A percentile compares a stretch with the other conserved stretches of the same genome.
These are phyloP conservation scores for Suillus weaverae DNA, from an alignment of 768 basidiomycete species.

Conservation along the genomic window DNA sequence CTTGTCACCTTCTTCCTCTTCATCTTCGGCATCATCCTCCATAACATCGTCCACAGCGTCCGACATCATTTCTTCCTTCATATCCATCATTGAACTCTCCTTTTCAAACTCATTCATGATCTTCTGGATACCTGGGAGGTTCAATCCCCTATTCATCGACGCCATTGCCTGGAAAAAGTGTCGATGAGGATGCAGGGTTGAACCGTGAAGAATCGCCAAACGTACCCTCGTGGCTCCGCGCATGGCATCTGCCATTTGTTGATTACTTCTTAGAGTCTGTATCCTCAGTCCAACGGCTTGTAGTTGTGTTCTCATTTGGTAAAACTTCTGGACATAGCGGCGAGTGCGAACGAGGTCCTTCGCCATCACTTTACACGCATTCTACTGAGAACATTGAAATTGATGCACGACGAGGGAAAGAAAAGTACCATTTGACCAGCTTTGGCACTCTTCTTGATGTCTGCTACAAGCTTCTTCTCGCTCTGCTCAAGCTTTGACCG, in stretches of 20 bases:
- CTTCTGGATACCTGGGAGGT: conserved; percentile 89
- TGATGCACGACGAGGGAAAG: conserved; percentile 8
- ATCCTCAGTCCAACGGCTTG: conserved; percentile 95
- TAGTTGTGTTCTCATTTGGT: conserved; percentile 97
- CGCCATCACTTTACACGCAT: conserved; percentile 99
- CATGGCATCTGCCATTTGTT: conserved; percentile 99
- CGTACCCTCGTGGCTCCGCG: conserved; percentile 92
- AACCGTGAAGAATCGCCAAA: conserved; percentile 16
- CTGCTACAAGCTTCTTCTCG: conserved; percentile 94
- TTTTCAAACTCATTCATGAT: conserved; percentile 99
- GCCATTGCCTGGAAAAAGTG: conserved; percentile 80
- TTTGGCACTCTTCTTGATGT: conserved; percentile 97
- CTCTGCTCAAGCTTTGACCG: conserved; percentile 90
- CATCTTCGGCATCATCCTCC: conserved; percentile 89
- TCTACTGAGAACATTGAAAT: conserved; percentile 49
- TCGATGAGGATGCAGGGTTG: conserved; percentile 7
- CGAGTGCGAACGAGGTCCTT: conserved; percentile 97
- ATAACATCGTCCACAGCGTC: conserved; percentile 97
- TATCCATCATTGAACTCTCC: conserved; percentile 98
- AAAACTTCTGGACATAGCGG: conserved; percentile 95
- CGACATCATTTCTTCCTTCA: conserved; percentile 99
- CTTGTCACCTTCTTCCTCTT: conserved; percentile 94
- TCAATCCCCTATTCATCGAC: conserved; percentile 94
- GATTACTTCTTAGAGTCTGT: conserved; percentile 94
- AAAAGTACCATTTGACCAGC: conserved; percentile 83